Conservation (phyloP, 306 rosid species). For the Dryas octopetala region DNA sequence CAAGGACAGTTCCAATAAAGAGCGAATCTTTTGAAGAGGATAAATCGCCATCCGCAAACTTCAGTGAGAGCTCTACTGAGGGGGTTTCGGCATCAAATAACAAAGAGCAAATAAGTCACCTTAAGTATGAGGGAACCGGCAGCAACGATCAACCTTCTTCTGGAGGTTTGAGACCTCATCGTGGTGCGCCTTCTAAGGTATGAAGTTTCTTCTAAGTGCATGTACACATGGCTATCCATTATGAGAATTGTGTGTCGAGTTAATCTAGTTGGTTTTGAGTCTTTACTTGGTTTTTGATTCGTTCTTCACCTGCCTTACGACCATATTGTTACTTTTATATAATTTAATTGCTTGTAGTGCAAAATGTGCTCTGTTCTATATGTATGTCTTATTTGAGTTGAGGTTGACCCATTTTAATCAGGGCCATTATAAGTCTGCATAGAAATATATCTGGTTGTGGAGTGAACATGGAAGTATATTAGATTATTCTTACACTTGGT, state of each 20-base stretch:
- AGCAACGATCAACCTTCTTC: slow-evolving; percentile 20
- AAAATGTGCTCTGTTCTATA: background rate
- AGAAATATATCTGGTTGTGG: background rate
- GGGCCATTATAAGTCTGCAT: background rate
- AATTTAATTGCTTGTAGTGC: background rate
- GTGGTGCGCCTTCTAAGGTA: slow-evolving; percentile 58
- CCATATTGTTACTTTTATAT: background rate
- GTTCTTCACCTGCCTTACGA: background rate
- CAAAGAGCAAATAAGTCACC: slow-evolving; percentile 27
- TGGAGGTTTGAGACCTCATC: slow-evolving; percentile 31
- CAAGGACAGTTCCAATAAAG: slow-evolving; percentile 24
- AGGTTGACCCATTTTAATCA: background rate
- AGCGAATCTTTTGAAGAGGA: slow-evolving; percentile 27
- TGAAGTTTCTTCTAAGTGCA: slow-evolving; percentile 12
- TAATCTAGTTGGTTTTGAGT: background rate
- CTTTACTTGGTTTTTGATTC: background rate
- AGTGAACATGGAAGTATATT: background rate
- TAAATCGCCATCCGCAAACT: slow-evolving; percentile 18
- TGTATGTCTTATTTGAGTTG: slow-evolving; percentile 2
- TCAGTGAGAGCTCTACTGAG: slow-evolving; percentile 23
- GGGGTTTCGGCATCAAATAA: slow-evolving; percentile 23
- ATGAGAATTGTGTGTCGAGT: background rate
- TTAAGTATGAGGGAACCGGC: slow-evolving; percentile 36
- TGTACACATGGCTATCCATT: background rate
- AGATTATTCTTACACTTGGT: slow-evolving; percentile 3